These are phyloP conservation scores for Rhizopus sp. DNA, from an alignment of 371 early-diverging fungal species.

Conservation along the genomic window DNA sequence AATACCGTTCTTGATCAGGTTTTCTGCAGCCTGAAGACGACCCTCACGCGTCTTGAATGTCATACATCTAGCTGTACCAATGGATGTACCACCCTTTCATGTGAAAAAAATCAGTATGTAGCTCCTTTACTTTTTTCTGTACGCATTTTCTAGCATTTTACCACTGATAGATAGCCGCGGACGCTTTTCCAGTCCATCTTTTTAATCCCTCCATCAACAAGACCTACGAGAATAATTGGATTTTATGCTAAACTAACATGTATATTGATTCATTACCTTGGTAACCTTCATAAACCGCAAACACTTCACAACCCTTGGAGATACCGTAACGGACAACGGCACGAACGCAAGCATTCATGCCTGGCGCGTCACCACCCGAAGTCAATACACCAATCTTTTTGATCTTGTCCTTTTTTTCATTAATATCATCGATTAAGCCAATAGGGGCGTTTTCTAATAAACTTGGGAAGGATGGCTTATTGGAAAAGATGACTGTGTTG, in stretches of 20 bases:
- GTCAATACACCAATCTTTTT: slow-evolving; percentile 91
- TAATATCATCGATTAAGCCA: slow-evolving; percentile 15
- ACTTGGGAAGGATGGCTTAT: slow-evolving; percentile 40
- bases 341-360: slow-evolving; percentile 99
- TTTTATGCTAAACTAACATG: background rate
- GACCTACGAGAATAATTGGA: slow-evolving; percentile 68
- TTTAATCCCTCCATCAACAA: slow-evolving; percentile 87
- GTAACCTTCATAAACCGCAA: slow-evolving; percentile 96
- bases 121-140: slow-evolving; percentile 8
- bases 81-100: slow-evolving; percentile 93
- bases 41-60: slow-evolving; percentile 89
- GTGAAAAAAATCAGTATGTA: background rate
- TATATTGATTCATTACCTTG: slow-evolving; percentile 63
- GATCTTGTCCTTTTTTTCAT: slow-evolving; percentile 13
- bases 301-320: slow-evolving; percentile 83
- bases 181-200: slow-evolving; percentile 90
- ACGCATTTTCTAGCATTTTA: slow-evolving; percentile 20
- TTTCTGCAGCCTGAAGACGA: slow-evolving; percentile 84
- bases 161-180: slow-evolving; percentile 76
- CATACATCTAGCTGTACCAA: slow-evolving; percentile 94
- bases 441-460: slow-evolving; percentile 17
- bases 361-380: slow-evolving; percentile 98
- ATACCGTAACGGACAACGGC: slow-evolving; percentile 92
- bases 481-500: slow-evolving; percentile 68
- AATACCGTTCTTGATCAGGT: slow-evolving; percentile 90